These are phyloP conservation scores for Naumovozyma dairenensis DNA, from an alignment of 805 yeast genomes.

Conservation along the genomic window DNA sequence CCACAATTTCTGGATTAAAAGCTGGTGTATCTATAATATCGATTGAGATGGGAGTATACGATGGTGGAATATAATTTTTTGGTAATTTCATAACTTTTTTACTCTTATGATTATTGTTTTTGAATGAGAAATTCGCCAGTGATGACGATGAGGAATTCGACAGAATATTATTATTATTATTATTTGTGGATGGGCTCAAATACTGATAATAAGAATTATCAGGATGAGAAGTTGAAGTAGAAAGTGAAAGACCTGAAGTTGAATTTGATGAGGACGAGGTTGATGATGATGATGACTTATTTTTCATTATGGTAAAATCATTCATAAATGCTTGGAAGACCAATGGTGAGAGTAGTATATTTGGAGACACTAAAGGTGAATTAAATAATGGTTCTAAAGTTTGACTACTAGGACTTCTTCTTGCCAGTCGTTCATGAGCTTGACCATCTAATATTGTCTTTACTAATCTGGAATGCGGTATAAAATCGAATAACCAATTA, in stretches of 20 bases:
- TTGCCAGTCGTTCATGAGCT: constrained; percentile 33
- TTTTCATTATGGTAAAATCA: constrained; percentile 16
- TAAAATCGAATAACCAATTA: constrained; percentile 47
- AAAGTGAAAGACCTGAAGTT: too few species aligned
- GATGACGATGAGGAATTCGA: too few species aligned
- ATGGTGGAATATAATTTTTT: constrained; percentile 37
- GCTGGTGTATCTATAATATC: constrained; percentile 73
- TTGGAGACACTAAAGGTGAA: constrained; percentile 24
- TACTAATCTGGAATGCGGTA: constrained; percentile 33
- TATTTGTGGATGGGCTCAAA: too few species aligned
- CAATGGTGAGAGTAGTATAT: constrained; percentile 30
- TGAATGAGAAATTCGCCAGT: background rate
- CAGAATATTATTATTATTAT: too few species aligned
- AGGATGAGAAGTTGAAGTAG: too few species aligned
- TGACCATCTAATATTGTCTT: constrained; percentile 40
- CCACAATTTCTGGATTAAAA: constrained; percentile 52
- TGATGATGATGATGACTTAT: too few species aligned
- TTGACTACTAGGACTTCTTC: constrained; percentile 25
- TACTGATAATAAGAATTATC: too few species aligned
- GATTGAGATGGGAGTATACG: constrained; percentile 47
- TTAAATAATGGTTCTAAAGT: constrained; percentile 22
- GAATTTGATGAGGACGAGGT: too few species aligned
- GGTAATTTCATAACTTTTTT: constrained; percentile 9
- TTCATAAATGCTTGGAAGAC: constrained; percentile 29
- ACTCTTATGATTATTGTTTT: background rate